Conservation (phyloP, 495 filamentous ascomycete species). For the Talaromyces trachyspermus region DNA sequence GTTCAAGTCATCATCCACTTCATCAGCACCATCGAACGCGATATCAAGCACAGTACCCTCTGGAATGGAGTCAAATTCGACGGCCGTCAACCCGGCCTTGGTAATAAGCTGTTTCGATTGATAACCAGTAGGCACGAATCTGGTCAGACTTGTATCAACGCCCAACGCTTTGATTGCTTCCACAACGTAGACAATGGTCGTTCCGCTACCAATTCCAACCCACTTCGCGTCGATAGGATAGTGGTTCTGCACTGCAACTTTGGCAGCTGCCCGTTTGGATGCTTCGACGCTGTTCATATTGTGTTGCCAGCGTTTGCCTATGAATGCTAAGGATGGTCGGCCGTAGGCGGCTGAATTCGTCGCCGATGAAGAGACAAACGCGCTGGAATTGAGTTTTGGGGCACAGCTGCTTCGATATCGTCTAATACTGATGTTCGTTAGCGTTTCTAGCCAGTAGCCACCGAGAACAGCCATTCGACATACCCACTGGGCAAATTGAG, state of each 20-base stretch:
- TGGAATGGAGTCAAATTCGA: slow-evolving; percentile 67
- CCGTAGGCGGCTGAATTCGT: too few relatives aligned
- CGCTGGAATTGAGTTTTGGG: neutral
- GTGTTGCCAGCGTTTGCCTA: neutral
- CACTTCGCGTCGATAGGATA: slow-evolving; percentile 63
- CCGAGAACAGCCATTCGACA: too few relatives aligned
- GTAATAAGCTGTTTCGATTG: slow-evolving; percentile 80
- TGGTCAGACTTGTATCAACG: slow-evolving; percentile 51
- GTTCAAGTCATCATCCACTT: slow-evolving; percentile 91
- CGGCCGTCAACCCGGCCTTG: slow-evolving; percentile 63
- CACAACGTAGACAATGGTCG: slow-evolving; percentile 91
- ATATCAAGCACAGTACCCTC: slow-evolving; percentile 61
- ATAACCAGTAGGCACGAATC: slow-evolving; percentile 86
- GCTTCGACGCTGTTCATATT: slow-evolving; percentile 50
- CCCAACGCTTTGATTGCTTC: slow-evolving; percentile 78
- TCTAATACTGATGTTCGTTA: slow-evolving; percentile 1
- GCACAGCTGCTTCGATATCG: neutral
- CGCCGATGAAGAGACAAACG: neutral
- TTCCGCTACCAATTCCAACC: slow-evolving; percentile 90
- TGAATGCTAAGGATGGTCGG: neutral
- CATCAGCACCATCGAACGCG: slow-evolving; percentile 91
- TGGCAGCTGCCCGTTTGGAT: slow-evolving; percentile 79
- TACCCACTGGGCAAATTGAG: neutral
- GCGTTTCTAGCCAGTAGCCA: neutral
- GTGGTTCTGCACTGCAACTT: slow-evolving; percentile 76